A percentile compares a stretch with the other conserved stretches of the same genome.
Evolutionary conservation across 1,139 yeast species (phyloP).

Genomic region (Oligophagozyma castellii): DNA sequence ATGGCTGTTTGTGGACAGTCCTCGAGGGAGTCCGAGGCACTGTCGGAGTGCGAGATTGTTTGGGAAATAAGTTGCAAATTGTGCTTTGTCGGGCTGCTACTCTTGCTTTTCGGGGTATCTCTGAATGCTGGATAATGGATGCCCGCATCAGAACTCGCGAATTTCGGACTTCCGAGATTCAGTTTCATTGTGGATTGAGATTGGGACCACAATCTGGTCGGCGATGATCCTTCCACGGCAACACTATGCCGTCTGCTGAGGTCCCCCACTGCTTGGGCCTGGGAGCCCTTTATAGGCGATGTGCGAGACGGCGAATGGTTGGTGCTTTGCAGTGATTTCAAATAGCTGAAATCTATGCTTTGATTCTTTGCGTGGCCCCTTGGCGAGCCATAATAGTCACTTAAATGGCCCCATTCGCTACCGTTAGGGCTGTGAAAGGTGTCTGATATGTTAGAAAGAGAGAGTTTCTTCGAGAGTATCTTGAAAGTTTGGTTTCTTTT

Average conservation of each 20-base stretch:
- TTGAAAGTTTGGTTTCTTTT: conserved; percentile 17
- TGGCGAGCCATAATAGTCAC: conserved; percentile 5
- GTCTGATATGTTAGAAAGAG: conserved; percentile 21
- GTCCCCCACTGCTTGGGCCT: conserved; percentile 4
- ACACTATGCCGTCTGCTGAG: conserved; percentile 17
- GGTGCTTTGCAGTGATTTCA: conserved; percentile 18
- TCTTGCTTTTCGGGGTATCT: conserved; percentile 1
- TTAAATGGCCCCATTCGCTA: no score
- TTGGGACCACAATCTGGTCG: background rate
- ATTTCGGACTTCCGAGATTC: conserved; percentile 1
- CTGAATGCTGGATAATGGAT: conserved; percentile 4
- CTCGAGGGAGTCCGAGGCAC: conserved; percentile 3
- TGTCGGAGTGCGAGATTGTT: background rate
- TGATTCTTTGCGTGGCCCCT: conserved; percentile 13
- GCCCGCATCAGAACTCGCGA: conserved; percentile 1
- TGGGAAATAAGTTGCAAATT: conserved; percentile 2
- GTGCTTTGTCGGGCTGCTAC: conserved; percentile 2
- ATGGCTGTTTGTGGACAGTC: conserved; percentile 14
- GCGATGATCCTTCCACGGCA: conserved; percentile 7
- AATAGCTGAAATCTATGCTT: conserved; percentile 21
- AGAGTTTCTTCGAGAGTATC: conserved; percentile 19
- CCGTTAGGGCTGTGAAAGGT: no score
- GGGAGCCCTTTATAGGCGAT: conserved; percentile 9
- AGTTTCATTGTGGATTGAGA: conserved; percentile 1
- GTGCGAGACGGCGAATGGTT: conserved; percentile 18